Conservation (phyloP, 2,329 filamentous ascomycete genomes). For the Pseudopithomyces chartarum region DNA sequence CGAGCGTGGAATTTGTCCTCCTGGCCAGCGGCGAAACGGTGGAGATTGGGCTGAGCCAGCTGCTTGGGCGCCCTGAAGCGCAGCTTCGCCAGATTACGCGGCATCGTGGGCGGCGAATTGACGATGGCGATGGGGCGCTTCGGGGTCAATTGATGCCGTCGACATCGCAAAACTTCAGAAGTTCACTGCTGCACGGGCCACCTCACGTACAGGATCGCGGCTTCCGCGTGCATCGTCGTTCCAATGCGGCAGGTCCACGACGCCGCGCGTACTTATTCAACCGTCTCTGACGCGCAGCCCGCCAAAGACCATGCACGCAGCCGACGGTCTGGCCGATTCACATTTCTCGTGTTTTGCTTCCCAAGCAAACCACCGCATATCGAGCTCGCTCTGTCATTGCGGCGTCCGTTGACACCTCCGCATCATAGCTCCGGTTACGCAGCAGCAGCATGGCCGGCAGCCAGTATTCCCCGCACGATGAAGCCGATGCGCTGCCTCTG, state of each 20-base stretch:
- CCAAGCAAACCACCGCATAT: not conserved
- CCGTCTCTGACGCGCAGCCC: not conserved
- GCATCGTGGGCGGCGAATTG: slow-evolving; percentile 26
- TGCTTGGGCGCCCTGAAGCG: slow-evolving; percentile 26
- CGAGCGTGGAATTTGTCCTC: slow-evolving; percentile 16
- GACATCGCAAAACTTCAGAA: slow-evolving; percentile 14
- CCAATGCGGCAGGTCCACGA: slow-evolving; percentile 24
- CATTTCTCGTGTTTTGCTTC: not conserved
- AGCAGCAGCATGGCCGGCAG: slow-evolving; percentile 35
- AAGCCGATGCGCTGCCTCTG: slow-evolving; percentile 16
- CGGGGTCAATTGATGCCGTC: not conserved
- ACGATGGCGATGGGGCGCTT: slow-evolving; percentile 14
- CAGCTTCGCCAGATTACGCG: slow-evolving; percentile 34
- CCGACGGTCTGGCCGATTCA: not conserved
- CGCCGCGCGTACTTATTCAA: not conserved
- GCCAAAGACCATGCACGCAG: not conserved
- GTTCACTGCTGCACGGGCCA: not conserved
- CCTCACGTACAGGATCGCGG: slow-evolving; percentile 5
- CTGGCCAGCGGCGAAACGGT: slow-evolving; percentile 11
- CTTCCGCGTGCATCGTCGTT: slow-evolving; percentile 15
- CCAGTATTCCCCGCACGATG: slow-evolving; percentile 17
- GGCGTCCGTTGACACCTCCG: slow-evolving; percentile 2
- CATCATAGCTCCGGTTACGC: slow-evolving; percentile 14
- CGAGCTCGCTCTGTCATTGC: not conserved
- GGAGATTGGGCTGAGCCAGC: slow-evolving; percentile 22